Evolutionary conservation across 148 eudicot species (phyloP), one percentile per base, ranked within the genome.

Genomic region (Drosera capensis): DNA sequence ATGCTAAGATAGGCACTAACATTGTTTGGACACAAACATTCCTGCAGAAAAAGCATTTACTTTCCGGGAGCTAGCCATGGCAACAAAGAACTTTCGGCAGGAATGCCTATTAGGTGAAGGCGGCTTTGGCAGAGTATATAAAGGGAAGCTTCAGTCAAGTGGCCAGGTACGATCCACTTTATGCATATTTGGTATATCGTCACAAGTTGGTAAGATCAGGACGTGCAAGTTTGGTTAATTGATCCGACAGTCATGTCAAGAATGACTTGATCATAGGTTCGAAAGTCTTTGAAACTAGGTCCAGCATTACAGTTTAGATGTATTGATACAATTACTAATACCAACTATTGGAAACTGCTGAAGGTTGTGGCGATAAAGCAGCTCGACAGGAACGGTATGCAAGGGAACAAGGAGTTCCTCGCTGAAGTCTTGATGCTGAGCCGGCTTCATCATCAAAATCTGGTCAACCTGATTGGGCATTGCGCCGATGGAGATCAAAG

Each of bases 401-500:
- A 71, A 65, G 94, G 64, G 48, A 82, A 60, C 68, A 78, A 72
- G 51, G 94, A 86, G 54, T 86, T 86, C 25, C 64, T 65, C 13
- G 71, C 30, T 19, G 85, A 73, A 60, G 81, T 86, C 39, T 34
- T 55, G 41, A 59, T 52, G 65, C 71, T 82, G 56, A 65, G 78
- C 55, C 82, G 51, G 49, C 64, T 82, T 19, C 65, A 66, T 26
- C 94, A 86, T 49, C 59, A 74, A 8, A 79, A 86, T 58, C 68
- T 86, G 48, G 64, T 79, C 36, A 66, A 46, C 14, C 74, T 86
- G 5, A 50, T 86, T 5, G 94, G 96, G 21, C 82, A 79, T 43
- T 82, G 94, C 67, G 87, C 96, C 44, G 94, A 86, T 63, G 94
- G 94, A 55, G 94, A 86, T 39, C 94, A 86, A 46, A 67, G 96